Conservation (phyloP, 2,329 filamentous ascomycete genomes). For the Penicillium sp. region DNA sequence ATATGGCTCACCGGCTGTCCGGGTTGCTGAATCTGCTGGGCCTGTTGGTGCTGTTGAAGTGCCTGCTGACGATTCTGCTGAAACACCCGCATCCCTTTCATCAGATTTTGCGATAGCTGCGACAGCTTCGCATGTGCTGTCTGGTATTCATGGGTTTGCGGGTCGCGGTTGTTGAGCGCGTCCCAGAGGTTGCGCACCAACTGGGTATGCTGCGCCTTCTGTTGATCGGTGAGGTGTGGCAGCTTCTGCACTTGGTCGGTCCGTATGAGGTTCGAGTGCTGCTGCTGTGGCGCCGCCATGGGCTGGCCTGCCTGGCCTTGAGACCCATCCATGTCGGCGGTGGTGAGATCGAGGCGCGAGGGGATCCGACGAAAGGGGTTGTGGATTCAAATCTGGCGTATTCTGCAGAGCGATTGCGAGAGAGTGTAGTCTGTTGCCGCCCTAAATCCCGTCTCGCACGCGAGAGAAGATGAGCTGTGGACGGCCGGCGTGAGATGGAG, state of each 20-base stretch:
- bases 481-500: background rate
- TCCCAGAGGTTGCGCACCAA: conserved; percentile 61
- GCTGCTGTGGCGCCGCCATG: conserved; percentile 21
- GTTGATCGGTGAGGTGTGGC: conserved; percentile 57
- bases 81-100: conserved; percentile 56
- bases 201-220: conserved; percentile 60
- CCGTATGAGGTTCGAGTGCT: conserved; percentile 52
- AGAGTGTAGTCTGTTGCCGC: background rate
- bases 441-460: background rate
- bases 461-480: background rate
- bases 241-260: conserved; percentile 59
- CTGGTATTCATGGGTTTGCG: conserved; percentile 55
- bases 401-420: background rate
- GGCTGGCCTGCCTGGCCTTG: conserved; percentile 36
- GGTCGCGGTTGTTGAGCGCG: conserved; percentile 53
- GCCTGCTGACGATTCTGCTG: conserved; percentile 45
- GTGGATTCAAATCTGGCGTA: background rate
- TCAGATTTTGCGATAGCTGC: conserved; percentile 56
- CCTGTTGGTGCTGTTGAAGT: conserved; percentile 23
- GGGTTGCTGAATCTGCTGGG: conserved; percentile 9
- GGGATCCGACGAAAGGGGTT: background rate
- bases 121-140: conserved; percentile 56
- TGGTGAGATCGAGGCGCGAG: conserved; percentile 4
- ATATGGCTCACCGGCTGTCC: conserved; percentile 30
- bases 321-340: conserved; percentile 37